phyloP scores from a whole-genome alignment of 2,329 filamentous ascomycete species.

The Cladophialophora chaetospira region DNA sequence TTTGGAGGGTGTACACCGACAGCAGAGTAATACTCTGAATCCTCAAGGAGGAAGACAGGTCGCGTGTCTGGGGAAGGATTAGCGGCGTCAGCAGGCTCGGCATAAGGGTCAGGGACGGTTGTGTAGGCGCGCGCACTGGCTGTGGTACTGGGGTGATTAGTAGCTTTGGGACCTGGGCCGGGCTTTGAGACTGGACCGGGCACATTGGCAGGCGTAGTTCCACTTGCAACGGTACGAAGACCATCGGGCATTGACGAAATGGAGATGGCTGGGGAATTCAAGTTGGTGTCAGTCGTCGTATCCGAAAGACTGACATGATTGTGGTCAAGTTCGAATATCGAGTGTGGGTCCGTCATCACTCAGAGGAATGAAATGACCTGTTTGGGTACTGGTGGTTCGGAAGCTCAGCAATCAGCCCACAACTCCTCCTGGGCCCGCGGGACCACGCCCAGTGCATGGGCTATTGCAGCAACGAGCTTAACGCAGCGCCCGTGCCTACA shows the following conservation, averaged over 20 bases:
- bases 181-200: conserved; percentile 11
- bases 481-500: conserved; percentile 1
- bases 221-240: conserved; percentile 14
- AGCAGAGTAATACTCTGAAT: conserved; percentile 21
- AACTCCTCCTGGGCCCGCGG: conserved; percentile 8
- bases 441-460: conserved; percentile 4
- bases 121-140: conserved; percentile 14
- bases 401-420: conserved; percentile 12
- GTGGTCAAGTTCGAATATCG: conserved; percentile 21
- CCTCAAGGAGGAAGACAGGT: conserved; percentile 19
- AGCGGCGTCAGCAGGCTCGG: conserved; percentile 31
- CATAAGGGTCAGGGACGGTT: conserved; percentile 18
- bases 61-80: conserved; percentile 29
- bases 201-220: conserved; percentile 1
- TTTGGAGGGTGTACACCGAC: conserved; percentile 21
- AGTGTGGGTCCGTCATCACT: conserved; percentile 31
- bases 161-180: conserved; percentile 19
- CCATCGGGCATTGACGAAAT: conserved; percentile 24
- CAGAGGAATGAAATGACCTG: conserved; percentile 18
- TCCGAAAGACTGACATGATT: conserved; percentile 25
- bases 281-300: conserved; percentile 20
- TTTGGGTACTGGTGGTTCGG: conserved; percentile 10
- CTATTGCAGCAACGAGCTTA: background rate
- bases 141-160: conserved; percentile 23
- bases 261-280: conserved; percentile 30